These are phyloP conservation scores for Trametes coccinea DNA, from an alignment of 768 basidiomycete genomes.

Conservation along the genomic window DNA sequence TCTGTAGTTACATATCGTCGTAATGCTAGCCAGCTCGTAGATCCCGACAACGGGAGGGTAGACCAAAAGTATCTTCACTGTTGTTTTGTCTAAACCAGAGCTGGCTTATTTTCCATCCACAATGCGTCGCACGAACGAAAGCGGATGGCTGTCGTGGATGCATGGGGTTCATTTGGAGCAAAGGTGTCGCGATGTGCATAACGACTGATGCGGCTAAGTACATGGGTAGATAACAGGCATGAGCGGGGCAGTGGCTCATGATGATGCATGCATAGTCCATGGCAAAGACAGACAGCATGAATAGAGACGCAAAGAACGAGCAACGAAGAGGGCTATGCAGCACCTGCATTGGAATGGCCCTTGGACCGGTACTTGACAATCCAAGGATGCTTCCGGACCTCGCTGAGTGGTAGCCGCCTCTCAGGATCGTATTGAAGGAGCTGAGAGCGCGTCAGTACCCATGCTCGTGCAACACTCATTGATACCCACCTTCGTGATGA, in stretches of 20 bases:
- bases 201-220: background rate
- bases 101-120: conserved; percentile 4
- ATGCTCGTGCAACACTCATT: background rate
- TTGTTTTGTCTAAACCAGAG: conserved; percentile 11
- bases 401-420: conserved; percentile 68
- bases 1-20: conserved; percentile 18
- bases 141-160: no score
- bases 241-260: background rate
- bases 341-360: conserved; percentile 28
- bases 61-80: conserved; percentile 23
- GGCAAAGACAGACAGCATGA: background rate
- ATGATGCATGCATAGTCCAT: conserved; percentile 10
- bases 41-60: conserved; percentile 16
- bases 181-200: conserved; percentile 15
- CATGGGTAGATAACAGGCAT: conserved; percentile 8
- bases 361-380: conserved; percentile 69
- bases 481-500: conserved; percentile 43
- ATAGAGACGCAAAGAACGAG: background rate
- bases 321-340: background rate
- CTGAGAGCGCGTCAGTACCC: conserved; percentile 39
- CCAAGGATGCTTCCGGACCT: conserved; percentile 87
- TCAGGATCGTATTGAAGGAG: conserved; percentile 82
- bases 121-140: background rate
- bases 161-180: background rate
- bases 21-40: conserved; percentile 22